phyloP scores from a whole-genome alignment of 257 asterid species.

The Linaria vulgaris region DNA sequence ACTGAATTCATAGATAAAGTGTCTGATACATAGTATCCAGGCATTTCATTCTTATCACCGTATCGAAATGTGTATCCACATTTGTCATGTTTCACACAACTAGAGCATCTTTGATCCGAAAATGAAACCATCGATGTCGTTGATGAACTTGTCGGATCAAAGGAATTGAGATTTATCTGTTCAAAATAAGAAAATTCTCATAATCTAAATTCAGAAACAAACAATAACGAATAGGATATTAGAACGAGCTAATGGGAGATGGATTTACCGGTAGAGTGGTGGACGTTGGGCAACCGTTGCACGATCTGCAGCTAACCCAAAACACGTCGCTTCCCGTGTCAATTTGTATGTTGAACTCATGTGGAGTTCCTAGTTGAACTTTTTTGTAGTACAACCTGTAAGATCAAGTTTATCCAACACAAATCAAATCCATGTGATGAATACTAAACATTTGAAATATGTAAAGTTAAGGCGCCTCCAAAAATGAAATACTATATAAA shows the following conservation, averaged over 20 bases:
- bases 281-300: slow-evolving; percentile 91
- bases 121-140: slow-evolving; percentile 59
- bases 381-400: no score
- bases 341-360: slow-evolving; percentile 87
- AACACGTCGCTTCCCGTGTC: slow-evolving; percentile 97
- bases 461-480: no score
- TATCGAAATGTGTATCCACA: slow-evolving; percentile 87
- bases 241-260: not conserved
- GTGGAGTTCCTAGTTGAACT: slow-evolving; percentile 83
- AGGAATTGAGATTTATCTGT: slow-evolving; percentile 80
- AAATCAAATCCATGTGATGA: no score
- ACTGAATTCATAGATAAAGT: slow-evolving; percentile 60
- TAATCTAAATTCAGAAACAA: slow-evolving; percentile 14
- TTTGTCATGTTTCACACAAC: slow-evolving; percentile 54
- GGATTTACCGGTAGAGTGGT: slow-evolving; percentile 79
- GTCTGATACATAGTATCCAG: slow-evolving; percentile 81
- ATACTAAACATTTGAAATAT: not conserved
- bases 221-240: not conserved
- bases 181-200: not conserved
- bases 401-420: no score
- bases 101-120: slow-evolving; percentile 78
- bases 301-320: slow-evolving; percentile 86
- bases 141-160: slow-evolving; percentile 78
- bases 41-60: slow-evolving; percentile 95
- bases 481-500: no score